Conservation (phyloP, 2,329 filamentous ascomycete species). For the Alternaria novae-zelandiae region DNA sequence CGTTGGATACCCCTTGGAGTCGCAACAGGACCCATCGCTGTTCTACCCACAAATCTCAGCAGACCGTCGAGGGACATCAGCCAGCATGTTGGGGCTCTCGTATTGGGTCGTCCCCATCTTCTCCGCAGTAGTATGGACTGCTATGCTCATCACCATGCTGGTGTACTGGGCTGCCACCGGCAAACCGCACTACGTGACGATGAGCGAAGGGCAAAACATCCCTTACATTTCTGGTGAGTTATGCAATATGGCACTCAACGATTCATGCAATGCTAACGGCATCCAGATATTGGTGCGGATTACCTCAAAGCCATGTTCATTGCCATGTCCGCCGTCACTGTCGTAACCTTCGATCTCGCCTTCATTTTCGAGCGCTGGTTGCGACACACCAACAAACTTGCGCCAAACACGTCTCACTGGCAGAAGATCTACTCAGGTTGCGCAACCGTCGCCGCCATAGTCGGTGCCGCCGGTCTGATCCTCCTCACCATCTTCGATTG, state of each 20-base stretch:
- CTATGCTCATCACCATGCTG: slow-evolving; percentile 72
- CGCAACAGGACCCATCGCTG: not conserved
- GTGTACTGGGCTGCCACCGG: slow-evolving; percentile 71
- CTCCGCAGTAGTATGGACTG: slow-evolving; percentile 60
- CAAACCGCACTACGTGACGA: slow-evolving; percentile 64
- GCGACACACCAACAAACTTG: slow-evolving; percentile 78
- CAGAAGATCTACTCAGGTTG: slow-evolving; percentile 69
- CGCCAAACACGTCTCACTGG: slow-evolving; percentile 69
- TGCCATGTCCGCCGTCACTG: slow-evolving; percentile 71
- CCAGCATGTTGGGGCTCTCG: slow-evolving; percentile 50
- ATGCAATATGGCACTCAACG: too few relatives aligned
- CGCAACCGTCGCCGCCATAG: slow-evolving; percentile 71
- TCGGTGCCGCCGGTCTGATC: slow-evolving; percentile 81
- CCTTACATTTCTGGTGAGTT: slow-evolving; percentile 72
- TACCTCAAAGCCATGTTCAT: slow-evolving; percentile 80
- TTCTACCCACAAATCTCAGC: not conserved
- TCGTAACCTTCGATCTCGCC: slow-evolving; percentile 79
- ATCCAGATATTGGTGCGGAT: slow-evolving; percentile 62
- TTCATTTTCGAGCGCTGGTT: slow-evolving; percentile 86
- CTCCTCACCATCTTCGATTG: slow-evolving; percentile 88
- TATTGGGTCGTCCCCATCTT: slow-evolving; percentile 72
- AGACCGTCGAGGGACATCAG: not conserved
- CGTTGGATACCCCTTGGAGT: not conserved
- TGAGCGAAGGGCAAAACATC: slow-evolving; percentile 64
- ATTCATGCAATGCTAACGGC: slow-evolving; percentile 26